phyloP scores from a whole-genome alignment of 768 basidiomycete genomes.

The Rhizopogon rudus region DNA sequence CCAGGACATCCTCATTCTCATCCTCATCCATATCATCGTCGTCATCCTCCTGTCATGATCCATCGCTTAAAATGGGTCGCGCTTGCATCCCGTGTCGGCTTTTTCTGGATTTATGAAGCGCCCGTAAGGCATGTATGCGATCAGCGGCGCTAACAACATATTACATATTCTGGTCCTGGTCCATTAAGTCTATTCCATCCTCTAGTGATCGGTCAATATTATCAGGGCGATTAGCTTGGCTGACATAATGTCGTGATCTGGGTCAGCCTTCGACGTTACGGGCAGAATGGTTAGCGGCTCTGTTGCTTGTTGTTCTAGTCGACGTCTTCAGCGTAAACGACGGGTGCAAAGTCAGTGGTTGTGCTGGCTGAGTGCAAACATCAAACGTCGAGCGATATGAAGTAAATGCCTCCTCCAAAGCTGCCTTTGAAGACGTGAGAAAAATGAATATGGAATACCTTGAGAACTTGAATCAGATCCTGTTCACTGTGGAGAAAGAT shows the following conservation, averaged over 20 bases:
- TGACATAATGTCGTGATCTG: neutral
- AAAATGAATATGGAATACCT: slow-evolving; percentile 37
- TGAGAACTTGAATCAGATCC: slow-evolving; percentile 72
- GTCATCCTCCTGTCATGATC: neutral
- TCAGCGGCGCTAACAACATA: neutral
- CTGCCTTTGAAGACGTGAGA: slow-evolving; percentile 35
- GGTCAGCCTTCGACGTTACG: neutral
- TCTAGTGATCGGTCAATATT: neutral
- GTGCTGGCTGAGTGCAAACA: slow-evolving; percentile 29
- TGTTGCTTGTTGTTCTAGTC: slow-evolving; percentile 9
- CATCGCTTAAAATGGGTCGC: slow-evolving; percentile 35
- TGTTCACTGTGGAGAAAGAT: slow-evolving; percentile 87
- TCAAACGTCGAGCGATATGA: slow-evolving; percentile 71
- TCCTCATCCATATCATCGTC: neutral
- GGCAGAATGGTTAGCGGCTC: neutral
- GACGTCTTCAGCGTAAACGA: neutral
- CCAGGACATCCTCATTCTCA: neutral
- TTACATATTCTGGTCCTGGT: neutral
- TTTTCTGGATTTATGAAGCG: neutral
- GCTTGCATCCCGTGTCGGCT: slow-evolving; percentile 11
- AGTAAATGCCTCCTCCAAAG: slow-evolving; percentile 65
- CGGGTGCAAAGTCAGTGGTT: slow-evolving; percentile 9
- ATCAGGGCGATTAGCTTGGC: neutral
- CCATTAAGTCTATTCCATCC: no score
- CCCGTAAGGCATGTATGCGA: neutral